A percentile compares a stretch with the other conserved stretches of the same genome.
phyloP scores from a whole-genome alignment of 176 grass and related monocot species.

The Puya raimondii region DNA sequence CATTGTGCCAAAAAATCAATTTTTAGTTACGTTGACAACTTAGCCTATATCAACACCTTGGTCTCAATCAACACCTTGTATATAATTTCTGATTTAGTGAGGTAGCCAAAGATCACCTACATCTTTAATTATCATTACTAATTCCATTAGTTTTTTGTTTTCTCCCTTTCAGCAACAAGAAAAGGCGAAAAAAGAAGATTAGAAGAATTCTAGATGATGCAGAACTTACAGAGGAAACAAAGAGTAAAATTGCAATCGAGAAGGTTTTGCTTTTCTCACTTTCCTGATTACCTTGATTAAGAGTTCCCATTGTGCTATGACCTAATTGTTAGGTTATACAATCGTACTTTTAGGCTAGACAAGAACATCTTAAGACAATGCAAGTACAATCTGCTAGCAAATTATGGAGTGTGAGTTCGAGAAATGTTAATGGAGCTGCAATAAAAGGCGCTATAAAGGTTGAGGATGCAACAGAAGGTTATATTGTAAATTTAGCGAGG shows the following conservation, averaged over 20 bases:
- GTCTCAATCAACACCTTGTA: not conserved
- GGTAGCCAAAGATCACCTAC: not conserved
- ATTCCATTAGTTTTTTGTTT: conserved; percentile 7
- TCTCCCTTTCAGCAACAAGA: conserved; percentile 31
- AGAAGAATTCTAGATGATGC: conserved; percentile 94
- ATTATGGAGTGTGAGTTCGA: conserved; percentile 28
- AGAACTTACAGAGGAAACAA: conserved; percentile 95
- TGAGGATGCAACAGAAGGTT: conserved; percentile 52
- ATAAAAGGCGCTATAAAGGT: conserved; percentile 33
- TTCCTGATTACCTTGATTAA: conserved; percentile 15
- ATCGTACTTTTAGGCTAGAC: conserved; percentile 67
- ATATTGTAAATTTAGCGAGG: conserved; percentile 79
- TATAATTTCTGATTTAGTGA: not conserved
- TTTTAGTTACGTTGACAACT: too few relatives aligned
- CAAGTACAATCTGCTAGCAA: conserved; percentile 75
- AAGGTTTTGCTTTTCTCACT: conserved; percentile 43
- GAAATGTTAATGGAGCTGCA: conserved; percentile 31
- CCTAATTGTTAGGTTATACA: not conserved
- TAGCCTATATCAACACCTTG: too few relatives aligned
- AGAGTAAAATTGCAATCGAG: conserved; percentile 81
- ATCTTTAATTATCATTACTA: conserved; percentile 11
- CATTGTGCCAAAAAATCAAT: too few relatives aligned
- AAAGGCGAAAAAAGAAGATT: conserved; percentile 69
- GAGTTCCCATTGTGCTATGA: conserved; percentile 8
- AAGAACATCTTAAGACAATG: conserved; percentile 97